Conservation (phyloP, 202 grass and related monocot species). For the Alloteropsis angusta region DNA sequence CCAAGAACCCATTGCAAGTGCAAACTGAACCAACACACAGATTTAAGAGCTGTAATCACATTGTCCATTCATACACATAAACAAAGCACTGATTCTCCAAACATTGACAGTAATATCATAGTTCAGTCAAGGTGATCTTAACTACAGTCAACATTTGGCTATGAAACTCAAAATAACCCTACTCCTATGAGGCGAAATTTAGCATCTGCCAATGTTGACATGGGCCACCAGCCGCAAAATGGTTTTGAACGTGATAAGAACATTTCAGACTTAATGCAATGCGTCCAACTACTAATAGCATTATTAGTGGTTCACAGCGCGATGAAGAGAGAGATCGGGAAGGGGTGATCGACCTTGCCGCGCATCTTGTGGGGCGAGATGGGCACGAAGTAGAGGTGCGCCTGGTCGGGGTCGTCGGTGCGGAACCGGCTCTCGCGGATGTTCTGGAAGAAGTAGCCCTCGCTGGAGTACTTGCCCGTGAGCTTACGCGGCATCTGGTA, state of each 20-base stretch:
- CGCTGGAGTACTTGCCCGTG: conserved; percentile 92
- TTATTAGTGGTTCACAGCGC: neutral
- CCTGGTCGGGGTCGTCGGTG: conserved; percentile 54
- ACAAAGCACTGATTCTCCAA: neutral
- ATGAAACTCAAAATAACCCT: neutral
- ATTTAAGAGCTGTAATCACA: neutral
- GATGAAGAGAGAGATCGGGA: neutral
- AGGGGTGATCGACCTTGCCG: conserved; percentile 43
- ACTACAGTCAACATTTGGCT: neutral
- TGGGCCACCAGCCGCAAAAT: neutral
- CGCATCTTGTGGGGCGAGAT: conserved; percentile 95
- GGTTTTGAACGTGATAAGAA: neutral
- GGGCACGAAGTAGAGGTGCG: conserved; percentile 86
- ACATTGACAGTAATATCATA: neutral
- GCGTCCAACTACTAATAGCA: neutral
- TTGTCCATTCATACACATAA: neutral
- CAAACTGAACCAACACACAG: neutral
- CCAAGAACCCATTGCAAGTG: neutral
- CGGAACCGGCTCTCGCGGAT: conserved; percentile 74
- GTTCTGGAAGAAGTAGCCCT: conserved; percentile 99
- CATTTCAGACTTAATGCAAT: neutral
- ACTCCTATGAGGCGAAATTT: neutral
- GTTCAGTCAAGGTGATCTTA: neutral
- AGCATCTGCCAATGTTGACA: neutral
- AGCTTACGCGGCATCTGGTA: conserved; percentile 68